phyloP scores from a whole-genome alignment of 2,329 filamentous ascomycete genomes.

The Penicillium sclerotiorum region DNA sequence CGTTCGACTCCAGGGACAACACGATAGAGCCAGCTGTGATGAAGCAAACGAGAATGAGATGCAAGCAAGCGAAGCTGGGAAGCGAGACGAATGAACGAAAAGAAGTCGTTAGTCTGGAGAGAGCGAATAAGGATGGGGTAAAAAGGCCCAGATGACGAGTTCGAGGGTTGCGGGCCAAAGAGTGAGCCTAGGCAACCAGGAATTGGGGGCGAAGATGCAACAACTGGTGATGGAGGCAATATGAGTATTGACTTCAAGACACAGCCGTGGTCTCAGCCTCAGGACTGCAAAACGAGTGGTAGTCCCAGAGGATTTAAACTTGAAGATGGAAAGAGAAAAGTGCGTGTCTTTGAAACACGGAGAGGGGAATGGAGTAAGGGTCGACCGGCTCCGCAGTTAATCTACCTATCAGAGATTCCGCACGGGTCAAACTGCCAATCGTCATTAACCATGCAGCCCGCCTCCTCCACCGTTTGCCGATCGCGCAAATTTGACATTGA shows the following conservation, averaged over 20 bases:
- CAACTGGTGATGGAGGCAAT: not conserved
- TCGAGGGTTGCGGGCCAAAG: constrained; percentile 2
- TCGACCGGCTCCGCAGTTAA: constrained; percentile 15
- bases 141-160: constrained; percentile 7
- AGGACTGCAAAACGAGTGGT: not conserved
- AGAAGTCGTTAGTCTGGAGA: not conserved
- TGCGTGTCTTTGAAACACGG: constrained; percentile 19
- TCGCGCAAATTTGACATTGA: constrained; percentile 14
- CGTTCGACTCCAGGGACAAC: not conserved
- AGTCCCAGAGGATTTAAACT: not conserved
- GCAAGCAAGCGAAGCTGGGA: not conserved
- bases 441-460: constrained; percentile 18
- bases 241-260: too few relatives aligned
- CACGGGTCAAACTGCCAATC: constrained; percentile 24
- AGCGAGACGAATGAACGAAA: not conserved
- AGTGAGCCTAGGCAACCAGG: constrained; percentile 10
- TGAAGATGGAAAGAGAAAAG: constrained; percentile 1
- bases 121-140: constrained; percentile 1
- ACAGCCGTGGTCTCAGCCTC: not conserved
- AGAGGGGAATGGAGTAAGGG: constrained; percentile 18
- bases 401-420: constrained; percentile 23
- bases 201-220: not conserved
- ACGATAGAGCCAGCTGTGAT: too few relatives aligned
- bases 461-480: constrained; percentile 25
- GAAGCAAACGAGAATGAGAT: not conserved